Conservation (phyloP, 345 rosid species). For the Bruguiera gymnorhiza region DNA sequence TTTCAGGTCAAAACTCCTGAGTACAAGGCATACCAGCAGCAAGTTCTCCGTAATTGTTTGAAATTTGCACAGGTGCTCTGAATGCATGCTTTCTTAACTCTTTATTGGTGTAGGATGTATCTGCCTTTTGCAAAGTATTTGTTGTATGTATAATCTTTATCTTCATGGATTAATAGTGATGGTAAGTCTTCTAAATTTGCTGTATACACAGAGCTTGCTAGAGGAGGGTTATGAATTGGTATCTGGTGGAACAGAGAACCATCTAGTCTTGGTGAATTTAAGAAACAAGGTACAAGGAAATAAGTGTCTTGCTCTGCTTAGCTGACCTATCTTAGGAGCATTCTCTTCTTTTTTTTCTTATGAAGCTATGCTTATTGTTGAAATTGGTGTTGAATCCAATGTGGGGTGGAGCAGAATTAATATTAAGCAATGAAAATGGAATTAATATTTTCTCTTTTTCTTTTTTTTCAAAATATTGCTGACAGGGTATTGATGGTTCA, state of each 20-base stretch:
- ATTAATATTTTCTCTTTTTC: constrained; percentile 7
- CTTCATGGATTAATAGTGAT: constrained; percentile 13
- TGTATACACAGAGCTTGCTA: constrained; percentile 58
- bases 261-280: constrained; percentile 84
- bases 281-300: constrained; percentile 58
- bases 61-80: constrained; percentile 67
- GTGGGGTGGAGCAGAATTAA: not conserved
- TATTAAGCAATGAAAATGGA: constrained; percentile 2
- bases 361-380: not conserved
- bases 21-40: constrained; percentile 85
- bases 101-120: constrained; percentile 6
- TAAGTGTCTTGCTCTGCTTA: not conserved
- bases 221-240: constrained; percentile 80
- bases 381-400: not conserved
- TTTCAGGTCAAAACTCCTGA: constrained; percentile 71
- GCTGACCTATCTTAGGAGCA: not conserved
- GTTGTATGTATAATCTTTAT: constrained; percentile 5
- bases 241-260: constrained; percentile 96
- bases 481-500: constrained; percentile 89
- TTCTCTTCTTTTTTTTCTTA: no score
- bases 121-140: not conserved
- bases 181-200: not conserved
- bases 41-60: constrained; percentile 75
- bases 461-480: not conserved
- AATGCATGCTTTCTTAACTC: not conserved